phyloP scores from a whole-genome alignment of 805 yeast species.

The Candida tammaniensis region DNA sequence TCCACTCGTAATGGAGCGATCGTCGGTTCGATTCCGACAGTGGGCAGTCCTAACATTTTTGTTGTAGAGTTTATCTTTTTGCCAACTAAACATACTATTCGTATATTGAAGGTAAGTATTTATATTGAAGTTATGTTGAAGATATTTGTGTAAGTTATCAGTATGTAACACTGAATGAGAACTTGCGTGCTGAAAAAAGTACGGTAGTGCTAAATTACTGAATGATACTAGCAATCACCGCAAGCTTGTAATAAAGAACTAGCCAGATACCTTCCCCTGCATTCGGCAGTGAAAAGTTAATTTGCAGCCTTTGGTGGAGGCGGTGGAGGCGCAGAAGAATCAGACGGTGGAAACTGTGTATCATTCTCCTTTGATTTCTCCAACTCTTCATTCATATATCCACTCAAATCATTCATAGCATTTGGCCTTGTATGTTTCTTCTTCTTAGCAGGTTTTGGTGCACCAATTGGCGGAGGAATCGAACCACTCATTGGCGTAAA shows the following conservation, averaged over 20 bases:
- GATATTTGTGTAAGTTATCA: too few relatives aligned
- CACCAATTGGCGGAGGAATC: constrained; percentile 14
- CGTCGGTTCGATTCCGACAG: constrained; percentile 55
- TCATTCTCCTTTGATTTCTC: constrained; percentile 39
- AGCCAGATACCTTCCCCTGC: too few relatives aligned
- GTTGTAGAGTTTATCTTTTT: background rate
- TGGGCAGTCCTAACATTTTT: constrained; percentile 28
- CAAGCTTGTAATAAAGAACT: too few relatives aligned
- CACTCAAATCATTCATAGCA: constrained; percentile 27
- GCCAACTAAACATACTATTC: too few relatives aligned
- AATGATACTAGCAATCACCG: too few relatives aligned
- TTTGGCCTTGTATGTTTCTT: constrained; percentile 25
- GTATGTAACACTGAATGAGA: too few relatives aligned
- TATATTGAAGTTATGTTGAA: too few relatives aligned
- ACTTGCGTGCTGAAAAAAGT: too few relatives aligned
- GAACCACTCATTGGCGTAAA: constrained; percentile 11
- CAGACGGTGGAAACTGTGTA: constrained; percentile 4
- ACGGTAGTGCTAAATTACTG: too few relatives aligned
- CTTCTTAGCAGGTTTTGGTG: constrained; percentile 23
- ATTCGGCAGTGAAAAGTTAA: too few relatives aligned
- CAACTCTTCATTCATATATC: constrained; percentile 44
- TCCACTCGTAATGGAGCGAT: constrained; percentile 55
- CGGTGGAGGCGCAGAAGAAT: constrained; percentile 26
- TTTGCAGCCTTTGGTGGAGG: constrained; percentile 25
- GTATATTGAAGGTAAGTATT: too few relatives aligned